Evolutionary conservation across 1,139 yeast genomes (phyloP).

Genomic region (Fermentozyma sake): DNA sequence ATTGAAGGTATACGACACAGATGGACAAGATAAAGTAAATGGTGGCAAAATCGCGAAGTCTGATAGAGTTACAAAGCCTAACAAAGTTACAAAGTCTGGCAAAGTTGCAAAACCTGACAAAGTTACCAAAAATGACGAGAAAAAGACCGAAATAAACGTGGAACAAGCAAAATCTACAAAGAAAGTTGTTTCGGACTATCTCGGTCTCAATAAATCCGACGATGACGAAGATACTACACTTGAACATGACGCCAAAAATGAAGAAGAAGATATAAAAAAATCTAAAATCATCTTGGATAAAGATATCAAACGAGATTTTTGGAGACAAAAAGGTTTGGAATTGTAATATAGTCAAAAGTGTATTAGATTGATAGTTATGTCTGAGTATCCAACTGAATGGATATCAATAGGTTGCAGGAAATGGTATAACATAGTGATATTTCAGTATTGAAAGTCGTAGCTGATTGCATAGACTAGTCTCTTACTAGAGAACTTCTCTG

Average conservation of each 20-base stretch:
- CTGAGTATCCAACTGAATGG: no score
- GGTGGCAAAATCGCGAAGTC: no score
- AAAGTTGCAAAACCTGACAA: conserved; percentile 7
- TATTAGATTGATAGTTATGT: no score
- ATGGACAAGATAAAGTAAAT: no score
- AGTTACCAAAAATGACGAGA: conserved; percentile 4
- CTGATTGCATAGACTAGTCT: no score
- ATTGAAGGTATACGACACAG: conserved; percentile 5
- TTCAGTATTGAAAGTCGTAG: no score
- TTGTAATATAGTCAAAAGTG: conserved; percentile 12
- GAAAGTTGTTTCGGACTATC: conserved; percentile 22
- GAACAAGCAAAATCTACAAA: conserved; percentile 10
- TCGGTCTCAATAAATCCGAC: conserved; percentile 19
- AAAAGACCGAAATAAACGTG: conserved; percentile 3
- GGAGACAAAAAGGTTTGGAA: conserved; percentile 44
- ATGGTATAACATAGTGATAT: no score
- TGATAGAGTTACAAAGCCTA: no score
- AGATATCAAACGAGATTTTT: conserved; percentile 35
- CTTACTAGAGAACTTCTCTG: no score
- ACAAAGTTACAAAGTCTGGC: conserved; percentile 4
- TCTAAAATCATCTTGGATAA: conserved; percentile 25
- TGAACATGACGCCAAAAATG: conserved; percentile 7
- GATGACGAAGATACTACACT: conserved; percentile 9
- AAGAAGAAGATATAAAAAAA: conserved; percentile 12
- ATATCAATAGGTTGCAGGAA: no score